phyloP scores from a whole-genome alignment of 1,284 basidiomycete species.

The Microbotryum scabiosae region DNA sequence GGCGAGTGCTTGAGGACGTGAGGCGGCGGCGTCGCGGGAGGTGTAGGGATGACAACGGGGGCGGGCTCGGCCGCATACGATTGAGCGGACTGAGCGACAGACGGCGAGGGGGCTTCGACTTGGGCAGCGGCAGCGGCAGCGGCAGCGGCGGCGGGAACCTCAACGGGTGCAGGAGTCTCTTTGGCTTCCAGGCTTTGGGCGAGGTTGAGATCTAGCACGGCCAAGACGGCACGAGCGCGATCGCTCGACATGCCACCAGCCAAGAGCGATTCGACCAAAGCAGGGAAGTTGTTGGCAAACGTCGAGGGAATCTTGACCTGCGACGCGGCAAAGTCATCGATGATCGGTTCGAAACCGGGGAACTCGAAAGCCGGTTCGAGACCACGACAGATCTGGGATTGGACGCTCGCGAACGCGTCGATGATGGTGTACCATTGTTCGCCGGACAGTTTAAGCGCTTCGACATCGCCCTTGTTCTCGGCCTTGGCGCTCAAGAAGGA shows the following conservation, averaged over 20 bases:
- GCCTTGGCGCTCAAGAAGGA: constrained; percentile 11
- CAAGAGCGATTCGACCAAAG: constrained; percentile 11
- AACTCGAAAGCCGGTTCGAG: constrained; percentile 6
- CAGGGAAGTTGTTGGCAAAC: constrained; percentile 6
- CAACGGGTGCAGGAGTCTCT: constrained; percentile 1
- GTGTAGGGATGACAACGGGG: constrained; percentile 3
- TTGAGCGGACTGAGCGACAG: background rate
- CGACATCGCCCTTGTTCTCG: background rate
- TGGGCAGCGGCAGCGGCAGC: constrained; percentile 6
- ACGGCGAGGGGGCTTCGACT: constrained; percentile 5
- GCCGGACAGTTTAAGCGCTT: background rate
- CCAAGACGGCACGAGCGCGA: constrained; percentile 1
- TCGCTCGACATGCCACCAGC: background rate
- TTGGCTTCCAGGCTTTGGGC: constrained; percentile 22
- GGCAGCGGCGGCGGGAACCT: constrained; percentile 8
- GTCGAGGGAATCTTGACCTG: constrained; percentile 8
- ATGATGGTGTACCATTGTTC: constrained; percentile 26
- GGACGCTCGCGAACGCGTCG: constrained; percentile 19
- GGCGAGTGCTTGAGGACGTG: constrained; percentile 4
- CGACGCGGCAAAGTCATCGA: constrained; percentile 17
- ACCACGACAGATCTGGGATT: constrained; percentile 1
- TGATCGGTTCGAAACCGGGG: constrained; percentile 23
- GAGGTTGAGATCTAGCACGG: constrained; percentile 23
- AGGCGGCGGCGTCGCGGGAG: constrained; percentile 26
- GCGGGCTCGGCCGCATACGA: constrained; percentile 7